phyloP scores from a whole-genome alignment of 257 asterid genomes.

The Salvia splendens region DNA sequence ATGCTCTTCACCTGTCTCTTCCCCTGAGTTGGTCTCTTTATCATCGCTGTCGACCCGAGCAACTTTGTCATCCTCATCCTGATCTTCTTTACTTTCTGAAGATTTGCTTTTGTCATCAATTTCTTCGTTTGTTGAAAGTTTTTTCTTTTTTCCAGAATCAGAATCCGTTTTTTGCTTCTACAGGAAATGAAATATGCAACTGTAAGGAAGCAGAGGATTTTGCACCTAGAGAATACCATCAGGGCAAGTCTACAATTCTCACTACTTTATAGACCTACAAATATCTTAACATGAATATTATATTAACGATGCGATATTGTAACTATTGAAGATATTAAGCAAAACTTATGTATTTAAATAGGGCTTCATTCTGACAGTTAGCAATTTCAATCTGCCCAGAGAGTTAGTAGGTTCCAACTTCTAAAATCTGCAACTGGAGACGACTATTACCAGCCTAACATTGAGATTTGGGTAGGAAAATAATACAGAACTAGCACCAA shows the following conservation, averaged over 20 bases:
- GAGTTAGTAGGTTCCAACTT: not conserved
- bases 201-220: not conserved
- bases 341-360: not conserved
- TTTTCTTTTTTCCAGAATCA: constrained; percentile 56
- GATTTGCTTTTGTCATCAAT: constrained; percentile 46
- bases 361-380: not conserved
- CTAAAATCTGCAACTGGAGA: not conserved
- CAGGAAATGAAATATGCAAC: constrained; percentile 20
- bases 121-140: constrained; percentile 47
- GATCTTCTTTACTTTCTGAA: constrained; percentile 48
- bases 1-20: constrained; percentile 45
- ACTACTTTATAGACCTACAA: not conserved
- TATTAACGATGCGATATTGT: not conserved
- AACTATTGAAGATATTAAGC: not conserved
- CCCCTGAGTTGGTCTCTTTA: constrained; percentile 45
- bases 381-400: not conserved
- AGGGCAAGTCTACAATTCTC: not conserved
- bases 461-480: not conserved
- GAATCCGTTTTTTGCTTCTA: constrained; percentile 56
- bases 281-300: not conserved
- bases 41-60: constrained; percentile 47
- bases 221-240: constrained; percentile 6
- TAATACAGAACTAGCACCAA: constrained; percentile 1
- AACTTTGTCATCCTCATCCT: constrained; percentile 42
- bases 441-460: not conserved